phyloP scores from a whole-genome alignment of 1,139 yeast species.

The Torulaspora pretoriensis region DNA sequence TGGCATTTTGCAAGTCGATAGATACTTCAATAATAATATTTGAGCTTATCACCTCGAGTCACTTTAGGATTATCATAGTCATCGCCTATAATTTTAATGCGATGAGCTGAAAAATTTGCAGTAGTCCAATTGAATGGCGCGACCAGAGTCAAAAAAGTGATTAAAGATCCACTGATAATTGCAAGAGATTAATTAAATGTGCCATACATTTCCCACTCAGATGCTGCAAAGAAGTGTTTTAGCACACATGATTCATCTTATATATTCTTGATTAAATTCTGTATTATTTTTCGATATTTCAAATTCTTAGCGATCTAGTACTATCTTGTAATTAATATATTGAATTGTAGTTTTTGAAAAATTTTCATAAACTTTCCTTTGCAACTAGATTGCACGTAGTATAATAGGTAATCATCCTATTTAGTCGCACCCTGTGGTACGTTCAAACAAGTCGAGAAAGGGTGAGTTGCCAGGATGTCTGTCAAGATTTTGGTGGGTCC shows the following conservation, averaged over 20 bases:
- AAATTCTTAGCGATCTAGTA: background rate
- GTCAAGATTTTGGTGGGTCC: constrained; percentile 82
- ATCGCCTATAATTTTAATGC: constrained; percentile 2
- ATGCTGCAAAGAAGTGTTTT: background rate
- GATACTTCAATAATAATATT: background rate
- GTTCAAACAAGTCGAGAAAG: constrained; percentile 2
- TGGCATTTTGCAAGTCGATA: constrained; percentile 31
- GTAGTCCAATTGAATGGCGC: background rate
- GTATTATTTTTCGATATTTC: background rate
- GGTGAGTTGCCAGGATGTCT: constrained; percentile 31
- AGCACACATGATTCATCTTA: background rate
- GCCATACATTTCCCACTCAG: background rate
- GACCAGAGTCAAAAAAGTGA: constrained; percentile 8
- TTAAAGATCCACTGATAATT: background rate
- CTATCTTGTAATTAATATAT: background rate
- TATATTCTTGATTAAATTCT: background rate
- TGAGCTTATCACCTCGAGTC: background rate
- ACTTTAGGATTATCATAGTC: background rate
- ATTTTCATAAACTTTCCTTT: background rate
- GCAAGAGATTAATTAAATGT: background rate
- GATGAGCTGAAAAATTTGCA: constrained; percentile 14
- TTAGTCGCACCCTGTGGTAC: background rate
- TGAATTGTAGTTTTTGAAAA: background rate
- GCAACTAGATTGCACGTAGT: background rate
- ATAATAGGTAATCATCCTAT: background rate